Evolutionary conservation across 768 basidiomycete genomes (phyloP), one percentile per base, ranked within the genome.

Genomic region (Hypholoma sublateritium): DNA sequence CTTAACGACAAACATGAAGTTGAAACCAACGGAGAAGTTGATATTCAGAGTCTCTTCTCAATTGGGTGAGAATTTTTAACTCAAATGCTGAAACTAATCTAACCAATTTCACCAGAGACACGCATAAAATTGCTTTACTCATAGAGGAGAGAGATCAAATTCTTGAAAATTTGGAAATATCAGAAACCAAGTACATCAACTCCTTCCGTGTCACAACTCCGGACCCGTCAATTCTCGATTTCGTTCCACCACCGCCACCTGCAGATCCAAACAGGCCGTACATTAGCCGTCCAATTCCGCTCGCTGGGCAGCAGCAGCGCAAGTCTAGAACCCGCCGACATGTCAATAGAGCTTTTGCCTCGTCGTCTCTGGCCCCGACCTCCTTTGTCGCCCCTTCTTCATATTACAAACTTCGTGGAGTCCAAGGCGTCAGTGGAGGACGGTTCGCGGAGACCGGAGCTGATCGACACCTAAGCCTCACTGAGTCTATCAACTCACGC

Each of bases 301-400:
- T 91, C 22, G 72, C 72, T 45, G 71, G 69, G 13, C 70, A 67
- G 58, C 66, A 68, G 58, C 66, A 70, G 34, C 68, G 69, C 25
- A 72, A 75, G 52, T 58, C 68, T 21, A 76, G 80, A 45, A 71
- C 76, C 21, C 77, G 81, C 24, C 79, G 82, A 25, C 76, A 81
- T 36, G 67, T 78, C 43, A 87, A 88, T 61, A 83, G 84, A n/a
- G 85, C 87, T 2, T 82, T 77, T 61, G 87, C 80, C 0, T 77
- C 85, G 4, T 86, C 86, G 5, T 87, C 86, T n/a, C 79, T 87
- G 14, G 80, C 87, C 1, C 89, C 89, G 4, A 86, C 86, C 16
- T 87, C 88, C 5, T 93, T 91, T 64, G 84, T 91, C 8, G 88
- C 88, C 4, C 90, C 90, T 6, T 89, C 87, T 5, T 82, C 86